Percentiles rank a stretch among this genome's conserved stretches.
Evolutionary conservation across 768 basidiomycete species (phyloP).

Genomic region (Dioszegia hungarica): DNA sequence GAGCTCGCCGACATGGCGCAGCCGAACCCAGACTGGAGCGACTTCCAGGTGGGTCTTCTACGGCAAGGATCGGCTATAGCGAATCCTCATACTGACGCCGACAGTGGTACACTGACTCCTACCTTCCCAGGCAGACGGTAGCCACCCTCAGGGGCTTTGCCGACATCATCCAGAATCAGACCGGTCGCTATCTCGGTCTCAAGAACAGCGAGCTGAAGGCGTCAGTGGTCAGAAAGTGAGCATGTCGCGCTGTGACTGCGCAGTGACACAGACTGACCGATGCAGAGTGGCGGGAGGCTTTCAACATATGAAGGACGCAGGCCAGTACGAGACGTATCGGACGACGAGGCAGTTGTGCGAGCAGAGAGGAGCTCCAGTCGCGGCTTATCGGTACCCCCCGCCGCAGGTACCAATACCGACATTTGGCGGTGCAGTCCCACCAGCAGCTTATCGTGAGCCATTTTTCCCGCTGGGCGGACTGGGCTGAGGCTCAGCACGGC

Average conservation of each 20-base stretch:
- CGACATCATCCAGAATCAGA: constrained; percentile 7
- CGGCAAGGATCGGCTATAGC: too few species aligned
- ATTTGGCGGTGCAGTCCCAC: constrained; percentile 25
- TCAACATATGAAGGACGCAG: constrained; percentile 12
- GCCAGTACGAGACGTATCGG: constrained; percentile 10
- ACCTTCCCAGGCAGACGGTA: constrained; percentile 29
- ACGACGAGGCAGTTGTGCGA: constrained; percentile 23
- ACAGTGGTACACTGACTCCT: constrained; percentile 30
- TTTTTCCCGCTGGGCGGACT: too few species aligned
- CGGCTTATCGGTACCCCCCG: constrained; percentile 1
- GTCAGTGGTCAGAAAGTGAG: constrained; percentile 25
- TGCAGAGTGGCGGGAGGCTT: constrained; percentile 24
- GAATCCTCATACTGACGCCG: too few species aligned
- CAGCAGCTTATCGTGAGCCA: not conserved
- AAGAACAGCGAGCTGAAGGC: constrained; percentile 26
- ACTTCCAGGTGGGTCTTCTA: constrained; percentile 22
- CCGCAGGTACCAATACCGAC: constrained; percentile 21
- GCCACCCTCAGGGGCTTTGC: constrained; percentile 17
- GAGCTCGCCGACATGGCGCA: constrained; percentile 8
- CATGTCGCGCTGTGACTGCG: not conserved
- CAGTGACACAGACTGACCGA: not conserved
- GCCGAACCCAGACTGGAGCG: constrained; percentile 26
- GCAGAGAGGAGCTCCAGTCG: constrained; percentile 11
- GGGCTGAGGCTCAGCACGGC: too few species aligned
- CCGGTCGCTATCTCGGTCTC: constrained; percentile 6